These are phyloP conservation scores for Exophiala sp. DNA, from an alignment of 2,329 filamentous ascomycete species.

Conservation along the genomic window DNA sequence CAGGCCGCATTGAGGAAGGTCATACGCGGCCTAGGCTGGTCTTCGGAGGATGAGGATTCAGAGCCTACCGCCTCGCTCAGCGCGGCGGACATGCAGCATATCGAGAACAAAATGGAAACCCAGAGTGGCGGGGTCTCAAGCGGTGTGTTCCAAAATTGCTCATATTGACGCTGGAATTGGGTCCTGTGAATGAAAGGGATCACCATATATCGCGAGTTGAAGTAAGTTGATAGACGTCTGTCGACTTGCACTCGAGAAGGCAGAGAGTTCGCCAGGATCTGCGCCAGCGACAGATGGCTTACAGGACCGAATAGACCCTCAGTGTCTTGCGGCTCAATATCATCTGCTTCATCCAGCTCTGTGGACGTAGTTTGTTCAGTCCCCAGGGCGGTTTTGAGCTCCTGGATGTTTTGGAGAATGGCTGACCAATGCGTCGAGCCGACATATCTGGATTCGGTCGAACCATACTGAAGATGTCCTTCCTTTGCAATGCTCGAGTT, in stretches of 20 bases:
- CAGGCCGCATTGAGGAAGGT: constrained; percentile 34
- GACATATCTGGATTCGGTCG: constrained; percentile 32
- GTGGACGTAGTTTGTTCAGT: constrained; percentile 2
- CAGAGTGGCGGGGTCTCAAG: constrained; percentile 48
- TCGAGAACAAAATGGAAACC: constrained; percentile 52
- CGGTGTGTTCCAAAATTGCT: constrained; percentile 51
- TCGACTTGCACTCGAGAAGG: constrained; percentile 24
- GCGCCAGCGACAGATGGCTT: constrained; percentile 15
- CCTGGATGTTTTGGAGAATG: constrained; percentile 36
- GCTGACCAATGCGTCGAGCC: constrained; percentile 44
- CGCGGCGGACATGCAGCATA: constrained; percentile 39
- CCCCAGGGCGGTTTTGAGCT: constrained; percentile 23
- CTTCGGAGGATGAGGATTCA: constrained; percentile 42
- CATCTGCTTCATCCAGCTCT: constrained; percentile 20
- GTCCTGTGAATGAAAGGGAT: constrained; percentile 23
- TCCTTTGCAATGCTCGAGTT: constrained; percentile 9
- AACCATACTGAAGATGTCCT: constrained; percentile 16
- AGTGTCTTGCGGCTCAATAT: constrained; percentile 11
- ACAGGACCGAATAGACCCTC: constrained; percentile 19
- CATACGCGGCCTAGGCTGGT: constrained; percentile 44
- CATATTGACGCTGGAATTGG: constrained; percentile 41
- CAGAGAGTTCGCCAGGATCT: constrained; percentile 23
- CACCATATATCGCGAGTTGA: constrained; percentile 24
- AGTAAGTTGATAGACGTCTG: constrained; percentile 25
- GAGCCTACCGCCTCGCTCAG: constrained; percentile 13